Evolutionary conservation across 2,329 filamentous ascomycete species (phyloP).

Genomic region (Apiospora kogelbergensis): DNA sequence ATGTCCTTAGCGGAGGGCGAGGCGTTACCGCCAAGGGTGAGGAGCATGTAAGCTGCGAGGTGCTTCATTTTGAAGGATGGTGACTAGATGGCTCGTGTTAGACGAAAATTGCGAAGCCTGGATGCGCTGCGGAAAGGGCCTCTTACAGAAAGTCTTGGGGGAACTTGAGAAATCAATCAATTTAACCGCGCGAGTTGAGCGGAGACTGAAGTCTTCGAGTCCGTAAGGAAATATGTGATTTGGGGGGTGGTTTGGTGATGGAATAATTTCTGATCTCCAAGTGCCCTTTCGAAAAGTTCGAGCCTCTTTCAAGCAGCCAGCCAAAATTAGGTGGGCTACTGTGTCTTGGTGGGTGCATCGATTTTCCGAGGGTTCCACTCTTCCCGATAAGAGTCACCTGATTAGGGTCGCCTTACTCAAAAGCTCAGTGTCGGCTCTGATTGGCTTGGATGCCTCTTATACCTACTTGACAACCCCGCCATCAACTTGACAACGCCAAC

Average conservation of each 20-base stretch:
- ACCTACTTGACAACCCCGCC: neutral
- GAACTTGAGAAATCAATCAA: conserved; percentile 98
- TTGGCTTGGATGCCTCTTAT: neutral
- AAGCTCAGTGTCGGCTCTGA: neutral
- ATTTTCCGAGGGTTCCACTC: neutral
- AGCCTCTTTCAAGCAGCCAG: conserved; percentile 4
- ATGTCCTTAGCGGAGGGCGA: conserved; percentile 83
- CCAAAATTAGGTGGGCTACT: conserved; percentile 7
- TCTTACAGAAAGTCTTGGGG: conserved; percentile 20
- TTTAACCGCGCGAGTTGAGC: conserved; percentile 97
- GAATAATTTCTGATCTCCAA: conserved; percentile 8
- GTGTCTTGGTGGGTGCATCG: conserved; percentile 6
- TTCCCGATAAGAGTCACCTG: conserved; percentile 12
- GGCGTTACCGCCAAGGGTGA: conserved; percentile 89
- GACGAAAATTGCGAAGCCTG: conserved; percentile 16
- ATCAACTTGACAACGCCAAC: neutral
- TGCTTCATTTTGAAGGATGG: conserved; percentile 88
- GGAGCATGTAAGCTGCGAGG: conserved; percentile 98
- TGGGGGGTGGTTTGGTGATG: conserved; percentile 7
- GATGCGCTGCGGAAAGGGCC: neutral
- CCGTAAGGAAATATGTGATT: conserved; percentile 44
- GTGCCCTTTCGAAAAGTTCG: conserved; percentile 6
- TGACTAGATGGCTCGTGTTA: conserved; percentile 8
- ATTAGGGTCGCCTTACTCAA: conserved; percentile 12
- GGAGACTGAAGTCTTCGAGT: conserved; percentile 99